Base-by-base conservation (phyloP, 2,329 filamentous ascomycete genomes). In the Colletotrichum sp. region DNA sequence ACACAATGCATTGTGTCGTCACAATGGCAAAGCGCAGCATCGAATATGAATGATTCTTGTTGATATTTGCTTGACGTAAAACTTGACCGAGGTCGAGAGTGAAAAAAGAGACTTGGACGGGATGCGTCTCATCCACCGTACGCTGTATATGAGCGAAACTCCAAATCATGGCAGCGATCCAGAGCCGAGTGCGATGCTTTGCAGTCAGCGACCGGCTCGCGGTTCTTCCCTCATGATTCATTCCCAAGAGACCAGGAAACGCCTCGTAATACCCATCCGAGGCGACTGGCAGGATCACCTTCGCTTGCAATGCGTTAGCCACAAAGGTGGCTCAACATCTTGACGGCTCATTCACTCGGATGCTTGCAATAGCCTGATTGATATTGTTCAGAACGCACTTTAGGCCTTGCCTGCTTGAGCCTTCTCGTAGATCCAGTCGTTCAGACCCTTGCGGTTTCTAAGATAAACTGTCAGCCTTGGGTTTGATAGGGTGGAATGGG, bases 401-500 rank as follows among this genome's bases (percentile, higher is more conserved):
- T 67, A 72, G 6, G 85, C 84, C 84, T 90, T 90, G 79, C 91
- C 88, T 72, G 90, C 89, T 81, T 96, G 92, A 2, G 93, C 92
- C 84, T 95, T 90, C 86, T 99, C 96, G 85, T 96, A 97, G 78
- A 99, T 92, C 97, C 97, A 99, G 85, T 99, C 97, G 82, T 99
- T 99, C 74, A 99, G 87, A 32, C 96, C 96, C 70, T 91, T 91
- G 76, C 93, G 93, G 86, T 99, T 99, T 90, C 95, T 92, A 67
- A 91, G 89, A 79, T 93, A 94, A 8, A 12, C 3, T 18, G 21
- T 57, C 12, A 57, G 32, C n/a, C 6, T 61, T 28, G n/a, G 55
- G 16, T 21, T 21, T 12, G 36, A 18, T 18, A 9, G 36, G 24
- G 9, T 26, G 15, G 28, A 24, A 18, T 36, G 9, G 15, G 24